Conservation (phyloP, 495 filamentous ascomycete species). For the Diplogelasinospora grovesii region DNA sequence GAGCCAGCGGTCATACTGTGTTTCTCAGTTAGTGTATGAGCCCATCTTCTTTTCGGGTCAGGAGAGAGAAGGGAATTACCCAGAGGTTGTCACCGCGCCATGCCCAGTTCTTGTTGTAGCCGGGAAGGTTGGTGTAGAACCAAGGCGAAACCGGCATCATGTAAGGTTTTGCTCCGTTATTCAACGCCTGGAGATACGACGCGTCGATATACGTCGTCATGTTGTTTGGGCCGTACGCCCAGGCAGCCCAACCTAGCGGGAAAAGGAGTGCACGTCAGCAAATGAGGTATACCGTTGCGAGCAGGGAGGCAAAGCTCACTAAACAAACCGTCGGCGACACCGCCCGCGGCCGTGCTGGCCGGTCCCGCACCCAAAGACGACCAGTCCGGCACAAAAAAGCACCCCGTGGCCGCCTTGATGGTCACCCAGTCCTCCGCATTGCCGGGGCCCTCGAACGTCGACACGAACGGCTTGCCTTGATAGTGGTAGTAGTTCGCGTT, state of each 20-base stretch:
- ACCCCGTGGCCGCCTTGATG: conserved; percentile 21
- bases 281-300: too few species aligned
- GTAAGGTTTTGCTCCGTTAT: conserved; percentile 36
- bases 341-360: conserved; percentile 11
- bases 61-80: too few species aligned
- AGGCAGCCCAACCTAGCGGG: too few species aligned
- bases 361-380: conserved; percentile 12
- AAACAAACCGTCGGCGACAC: conserved; percentile 48
- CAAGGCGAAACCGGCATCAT: conserved; percentile 57
- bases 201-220: conserved; percentile 41
- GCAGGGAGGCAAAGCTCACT: too few species aligned
- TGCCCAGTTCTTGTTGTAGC: conserved; percentile 55
- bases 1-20: too few species aligned
- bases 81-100: conserved; percentile 53
- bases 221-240: conserved; percentile 41
- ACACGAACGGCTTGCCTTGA: conserved; percentile 30
- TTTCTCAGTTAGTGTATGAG: too few species aligned
- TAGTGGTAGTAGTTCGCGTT: conserved; percentile 46
- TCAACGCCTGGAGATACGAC: conserved; percentile 31
- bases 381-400: conserved; percentile 32
- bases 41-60: too few species aligned
- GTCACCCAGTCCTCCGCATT: conserved; percentile 21
- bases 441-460: conserved; percentile 54
- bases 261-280: too few species aligned
- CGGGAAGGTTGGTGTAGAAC: conserved; percentile 55